Evolutionary conservation across 1,284 basidiomycete species (phyloP).

Genomic region (Tilletia walkeri): DNA sequence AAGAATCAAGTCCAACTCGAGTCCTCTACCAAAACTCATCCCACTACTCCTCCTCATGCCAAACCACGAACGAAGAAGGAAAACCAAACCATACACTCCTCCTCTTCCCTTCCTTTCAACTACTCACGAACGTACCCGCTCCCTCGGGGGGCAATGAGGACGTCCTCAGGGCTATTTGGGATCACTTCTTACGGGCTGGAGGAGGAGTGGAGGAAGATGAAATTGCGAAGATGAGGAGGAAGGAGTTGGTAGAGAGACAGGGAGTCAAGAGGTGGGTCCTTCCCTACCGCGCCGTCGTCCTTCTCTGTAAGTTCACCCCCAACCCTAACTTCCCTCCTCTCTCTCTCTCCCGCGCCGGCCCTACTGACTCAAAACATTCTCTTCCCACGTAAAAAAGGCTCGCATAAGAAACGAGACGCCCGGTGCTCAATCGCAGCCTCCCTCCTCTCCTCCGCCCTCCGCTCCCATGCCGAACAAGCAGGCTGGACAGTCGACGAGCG

Average conservation of each 20-base stretch:
- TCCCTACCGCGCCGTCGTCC: constrained; percentile 21
- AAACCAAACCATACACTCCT: constrained; percentile 17
- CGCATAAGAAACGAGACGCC: constrained; percentile 26
- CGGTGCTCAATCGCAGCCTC: constrained; percentile 26
- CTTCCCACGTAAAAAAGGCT: constrained; percentile 2
- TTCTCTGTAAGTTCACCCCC: constrained; percentile 14
- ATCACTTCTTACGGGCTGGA: neutral
- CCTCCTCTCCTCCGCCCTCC: constrained; percentile 20
- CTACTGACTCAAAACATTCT: neutral
- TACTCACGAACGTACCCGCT: constrained; percentile 19
- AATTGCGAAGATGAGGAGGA: neutral
- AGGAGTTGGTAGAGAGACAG: neutral
- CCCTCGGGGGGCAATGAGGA: neutral
- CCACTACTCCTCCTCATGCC: constrained; percentile 16
- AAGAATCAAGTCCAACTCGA: neutral
- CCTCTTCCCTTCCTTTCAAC: constrained; percentile 19
- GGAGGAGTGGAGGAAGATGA: neutral
- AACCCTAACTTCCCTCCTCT: neutral
- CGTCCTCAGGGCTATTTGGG: neutral
- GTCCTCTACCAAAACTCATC: constrained; percentile 20
- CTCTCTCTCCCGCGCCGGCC: neutral
- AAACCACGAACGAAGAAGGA: neutral
- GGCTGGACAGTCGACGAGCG: constrained; percentile 27
- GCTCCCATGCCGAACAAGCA: constrained; percentile 18
- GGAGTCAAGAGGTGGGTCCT: constrained; percentile 16